Evolutionary conservation across 768 basidiomycete genomes (phyloP), one percentile per base, ranked within the genome.

Genomic region (Tricholomella constricta): DNA sequence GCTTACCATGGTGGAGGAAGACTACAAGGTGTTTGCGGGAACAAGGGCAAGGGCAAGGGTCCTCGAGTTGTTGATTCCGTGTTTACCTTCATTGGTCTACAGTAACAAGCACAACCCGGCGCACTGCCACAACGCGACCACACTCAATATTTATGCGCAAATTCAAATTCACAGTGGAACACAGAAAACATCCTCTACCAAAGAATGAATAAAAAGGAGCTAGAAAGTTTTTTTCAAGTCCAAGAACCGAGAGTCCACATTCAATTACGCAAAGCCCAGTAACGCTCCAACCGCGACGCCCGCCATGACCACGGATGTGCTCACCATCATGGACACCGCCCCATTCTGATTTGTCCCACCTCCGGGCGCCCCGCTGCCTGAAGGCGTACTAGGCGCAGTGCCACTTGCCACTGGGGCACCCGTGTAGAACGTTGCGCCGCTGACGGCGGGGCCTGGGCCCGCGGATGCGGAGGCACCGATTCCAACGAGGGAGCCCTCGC

Each of bases 381-480:
- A 27, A 25, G 48, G 43, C 14, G 49, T 42, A 27, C 40, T 27
- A 11, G 57, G 37, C 10, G 60, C 14, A 7, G 51, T 55, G 3
- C 37, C 25, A 12, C 50, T n/a, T n/a, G 48, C 38, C 8, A 58
- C 51, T 44, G 69, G 57, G 27, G 67, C 56, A 3, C 57, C 62
- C 5, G 63, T 68, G 56, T 55, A 66, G 23, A 65, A 58, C 12
- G 57, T 51, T n/a, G 62, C 71, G 45, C 71, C 72, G 36, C 65
- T 68, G 6, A 69, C 59, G 32, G 78, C 23, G 3, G 75, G 77
- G n/a, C 70, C 69, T 6, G 79, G 76, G 10, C 61, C 55, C 5
- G 71, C 72, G 3, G 80, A 75, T 1, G 80, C 81, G 15, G 74
- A 75, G 1, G 79, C 82, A n/a, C 75, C 78, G 3, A 69, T 44